These are phyloP conservation scores for Metarhizium robertsii DNA, from an alignment of 2,329 filamentous ascomycete species.

Conservation along the genomic window DNA sequence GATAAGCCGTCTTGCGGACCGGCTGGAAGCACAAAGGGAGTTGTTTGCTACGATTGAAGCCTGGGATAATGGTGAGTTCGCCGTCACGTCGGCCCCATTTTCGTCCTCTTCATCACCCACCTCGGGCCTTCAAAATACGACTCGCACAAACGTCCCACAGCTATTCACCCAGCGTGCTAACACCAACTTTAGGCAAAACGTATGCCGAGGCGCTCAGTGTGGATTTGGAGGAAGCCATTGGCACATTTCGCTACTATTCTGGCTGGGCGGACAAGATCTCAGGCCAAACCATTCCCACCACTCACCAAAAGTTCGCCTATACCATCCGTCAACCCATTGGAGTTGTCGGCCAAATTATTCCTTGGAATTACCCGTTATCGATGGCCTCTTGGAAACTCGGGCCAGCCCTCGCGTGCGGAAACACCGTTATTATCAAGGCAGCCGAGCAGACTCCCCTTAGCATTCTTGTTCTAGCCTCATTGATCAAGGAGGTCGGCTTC, in stretches of 20 bases:
- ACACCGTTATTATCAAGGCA: conserved; percentile 48
- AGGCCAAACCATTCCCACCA: conserved; percentile 66
- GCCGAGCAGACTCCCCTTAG: conserved; percentile 64
- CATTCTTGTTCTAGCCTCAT: conserved; percentile 48
- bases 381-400: conserved; percentile 60
- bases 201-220: conserved; percentile 57
- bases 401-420: conserved; percentile 58
- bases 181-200: conserved; percentile 67
- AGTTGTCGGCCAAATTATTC: conserved; percentile 66
- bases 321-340: conserved; percentile 69
- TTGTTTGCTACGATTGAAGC: conserved; percentile 51
- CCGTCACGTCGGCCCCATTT: conserved; percentile 30
- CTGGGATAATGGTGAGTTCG: conserved; percentile 70
- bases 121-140: too few relatives aligned
- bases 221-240: conserved; percentile 43
- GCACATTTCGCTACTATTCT: conserved; percentile 60
- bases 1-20: conserved; percentile 60
- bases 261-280: conserved; percentile 74
- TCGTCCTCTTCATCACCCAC: too few relatives aligned
- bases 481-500: conserved; percentile 65
- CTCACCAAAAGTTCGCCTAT: conserved; percentile 61
- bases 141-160: too few relatives aligned
- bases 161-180: conserved; percentile 32
- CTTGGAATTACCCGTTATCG: conserved; percentile 57
- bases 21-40: conserved; percentile 55